Evolutionary conservation across 441 rosid genomes (phyloP).

Genomic region (Erodium moschatum): DNA sequence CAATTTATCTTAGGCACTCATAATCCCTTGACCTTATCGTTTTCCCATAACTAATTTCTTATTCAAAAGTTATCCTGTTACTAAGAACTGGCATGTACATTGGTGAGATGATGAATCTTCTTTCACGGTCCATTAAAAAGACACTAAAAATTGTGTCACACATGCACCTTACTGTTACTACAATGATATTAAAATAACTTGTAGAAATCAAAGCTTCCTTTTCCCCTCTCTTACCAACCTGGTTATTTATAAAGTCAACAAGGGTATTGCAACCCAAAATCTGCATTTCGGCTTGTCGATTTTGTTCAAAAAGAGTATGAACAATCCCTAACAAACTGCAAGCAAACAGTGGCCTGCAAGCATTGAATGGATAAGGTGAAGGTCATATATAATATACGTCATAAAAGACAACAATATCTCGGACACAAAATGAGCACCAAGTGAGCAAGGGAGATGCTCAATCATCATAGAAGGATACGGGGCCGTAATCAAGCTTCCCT

Average conservation of each 20-base stretch:
- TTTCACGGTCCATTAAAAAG: not conserved
- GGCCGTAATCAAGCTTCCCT: not conserved
- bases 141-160: not conserved
- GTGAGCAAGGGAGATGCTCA: not conserved
- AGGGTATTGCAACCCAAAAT: conserved; percentile 64
- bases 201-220: conserved; percentile 1
- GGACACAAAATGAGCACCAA: not conserved
- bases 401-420: not conserved
- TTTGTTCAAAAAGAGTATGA: conserved; percentile 75
- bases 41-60: not conserved
- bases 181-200: not conserved
- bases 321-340: conserved; percentile 68
- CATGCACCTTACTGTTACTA: not conserved
- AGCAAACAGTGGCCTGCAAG: conserved; percentile 79
- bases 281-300: conserved; percentile 59
- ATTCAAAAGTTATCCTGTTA: not conserved
- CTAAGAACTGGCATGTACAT: not conserved
- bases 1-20: not conserved
- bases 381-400: not conserved
- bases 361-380: not conserved
- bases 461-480: not conserved
- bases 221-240: conserved; percentile 41
- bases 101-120: not conserved
- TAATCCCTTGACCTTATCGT: not conserved
- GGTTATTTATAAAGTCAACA: conserved; percentile 69